These are phyloP conservation scores for Infundibulicybe gibba DNA, from an alignment of 768 basidiomycete genomes.

Conservation along the genomic window DNA sequence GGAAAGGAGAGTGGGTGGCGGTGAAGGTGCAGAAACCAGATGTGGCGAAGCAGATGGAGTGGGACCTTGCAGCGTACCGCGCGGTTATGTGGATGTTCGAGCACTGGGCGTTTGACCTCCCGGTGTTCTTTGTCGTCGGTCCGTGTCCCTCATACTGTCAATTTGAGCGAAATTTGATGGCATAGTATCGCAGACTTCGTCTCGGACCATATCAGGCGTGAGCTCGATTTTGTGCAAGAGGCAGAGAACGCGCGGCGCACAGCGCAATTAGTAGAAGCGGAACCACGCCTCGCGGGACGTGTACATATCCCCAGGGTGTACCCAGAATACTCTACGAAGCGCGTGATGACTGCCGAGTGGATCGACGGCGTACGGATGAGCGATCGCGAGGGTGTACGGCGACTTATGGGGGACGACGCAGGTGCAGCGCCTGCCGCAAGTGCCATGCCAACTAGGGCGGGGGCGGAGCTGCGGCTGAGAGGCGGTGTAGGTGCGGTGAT, in stretches of 20 bases:
- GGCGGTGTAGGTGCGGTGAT: constrained; percentile 68
- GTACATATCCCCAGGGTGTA: constrained; percentile 81
- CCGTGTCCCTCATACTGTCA: neutral
- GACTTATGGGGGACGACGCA: constrained; percentile 51
- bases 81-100: constrained; percentile 78
- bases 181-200: constrained; percentile 73
- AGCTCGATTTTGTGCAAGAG: constrained; percentile 81
- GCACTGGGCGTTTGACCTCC: constrained; percentile 80
- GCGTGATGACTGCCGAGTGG: constrained; percentile 84
- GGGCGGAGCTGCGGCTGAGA: constrained; percentile 31
- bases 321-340: constrained; percentile 67
- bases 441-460: constrained; percentile 20
- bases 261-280: constrained; percentile 60
- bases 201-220: constrained; percentile 75
- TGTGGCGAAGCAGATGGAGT: constrained; percentile 82
- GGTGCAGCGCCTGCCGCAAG: constrained; percentile 7
- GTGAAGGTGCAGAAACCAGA: constrained; percentile 94
- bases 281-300: constrained; percentile 63
- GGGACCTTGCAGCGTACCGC: constrained; percentile 73
- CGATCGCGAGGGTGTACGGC: constrained; percentile 53
- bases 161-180: too few relatives aligned
- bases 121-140: constrained; percentile 79
- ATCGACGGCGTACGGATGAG: constrained; percentile 74
- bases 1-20: constrained; percentile 57
- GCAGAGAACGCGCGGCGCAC: constrained; percentile 74